These are phyloP conservation scores for Neopestalotiopsis sp. DNA, from an alignment of 2,329 filamentous ascomycete genomes.

Conservation along the genomic window DNA sequence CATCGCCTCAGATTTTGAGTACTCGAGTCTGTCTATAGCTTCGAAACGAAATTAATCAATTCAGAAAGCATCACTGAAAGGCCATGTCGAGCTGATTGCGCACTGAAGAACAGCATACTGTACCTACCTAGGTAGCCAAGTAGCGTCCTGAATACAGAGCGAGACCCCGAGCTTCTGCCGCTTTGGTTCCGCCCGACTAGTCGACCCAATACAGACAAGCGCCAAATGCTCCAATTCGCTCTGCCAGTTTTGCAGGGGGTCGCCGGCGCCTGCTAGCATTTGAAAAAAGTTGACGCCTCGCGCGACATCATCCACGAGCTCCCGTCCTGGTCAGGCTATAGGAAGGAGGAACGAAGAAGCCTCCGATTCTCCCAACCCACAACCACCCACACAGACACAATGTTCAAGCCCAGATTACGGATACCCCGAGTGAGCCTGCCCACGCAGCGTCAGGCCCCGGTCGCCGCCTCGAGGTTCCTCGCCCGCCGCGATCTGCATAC, in stretches of 20 bases:
- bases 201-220: not conserved
- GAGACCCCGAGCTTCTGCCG: slow-evolving; percentile 10
- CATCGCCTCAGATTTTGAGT: no score
- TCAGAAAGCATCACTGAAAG: no score
- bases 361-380: not conserved
- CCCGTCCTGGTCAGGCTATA: not conserved
- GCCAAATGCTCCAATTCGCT: not conserved
- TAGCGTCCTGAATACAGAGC: not conserved
- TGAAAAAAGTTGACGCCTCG: slow-evolving; percentile 14
- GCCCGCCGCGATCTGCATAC: slow-evolving; percentile 50
- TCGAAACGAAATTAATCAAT: no score
- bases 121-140: not conserved
- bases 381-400: slow-evolving; percentile 33
- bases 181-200: not conserved
- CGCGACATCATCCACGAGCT: slow-evolving; percentile 11
- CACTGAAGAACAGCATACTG: not conserved
- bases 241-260: not conserved
- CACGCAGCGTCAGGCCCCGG: slow-evolving; percentile 36
- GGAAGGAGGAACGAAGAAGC: not conserved
- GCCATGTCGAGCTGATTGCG: no score
- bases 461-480: slow-evolving; percentile 26
- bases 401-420: slow-evolving; percentile 61
- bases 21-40: no score
- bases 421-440: slow-evolving; percentile 49
- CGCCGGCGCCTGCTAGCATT: slow-evolving; percentile 2